phyloP scores from a whole-genome alignment of 352 stramenopile species.

The Phytophthora palmivora region DNA sequence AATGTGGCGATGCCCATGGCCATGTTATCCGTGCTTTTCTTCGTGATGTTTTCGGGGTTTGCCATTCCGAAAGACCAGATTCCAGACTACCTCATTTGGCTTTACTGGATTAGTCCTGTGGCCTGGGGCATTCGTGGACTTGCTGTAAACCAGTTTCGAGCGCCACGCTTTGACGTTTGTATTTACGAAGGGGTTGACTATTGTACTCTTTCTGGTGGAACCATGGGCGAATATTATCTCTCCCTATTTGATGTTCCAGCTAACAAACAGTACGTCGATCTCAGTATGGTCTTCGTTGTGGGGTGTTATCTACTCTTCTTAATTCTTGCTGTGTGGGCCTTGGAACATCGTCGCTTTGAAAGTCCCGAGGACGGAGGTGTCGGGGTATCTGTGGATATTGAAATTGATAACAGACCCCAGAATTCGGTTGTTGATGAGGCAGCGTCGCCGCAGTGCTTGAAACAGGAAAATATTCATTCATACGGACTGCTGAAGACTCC shows the following conservation, averaged over 20 bases:
- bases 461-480: constrained; percentile 4
- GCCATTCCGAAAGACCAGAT: constrained; percentile 57
- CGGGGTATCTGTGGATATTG: constrained; percentile 1
- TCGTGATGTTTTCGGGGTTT: constrained; percentile 60
- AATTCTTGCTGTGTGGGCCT: constrained; percentile 27
- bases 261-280: constrained; percentile 41
- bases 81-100: constrained; percentile 50
- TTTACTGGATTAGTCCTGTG: constrained; percentile 57
- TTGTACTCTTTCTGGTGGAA: constrained; percentile 31
- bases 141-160: constrained; percentile 50
- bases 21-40: constrained; percentile 54
- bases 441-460: background rate
- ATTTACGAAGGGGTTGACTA: constrained; percentile 43
- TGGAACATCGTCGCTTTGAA: constrained; percentile 46
- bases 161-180: constrained; percentile 43
- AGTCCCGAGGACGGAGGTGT: constrained; percentile 20
- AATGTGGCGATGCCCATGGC: constrained; percentile 52
- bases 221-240: constrained; percentile 51
- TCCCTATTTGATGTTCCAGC: constrained; percentile 45
- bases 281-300: constrained; percentile 45
- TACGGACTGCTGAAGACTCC: constrained; percentile 42
- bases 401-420: background rate
- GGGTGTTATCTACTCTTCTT: constrained; percentile 49
- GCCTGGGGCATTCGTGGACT: constrained; percentile 39
- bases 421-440: background rate